A percentile compares a stretch with the other conserved stretches of the same genome.
Conservation (phyloP, 345 rosid genomes). For the Eucalyptus grandis region DNA sequence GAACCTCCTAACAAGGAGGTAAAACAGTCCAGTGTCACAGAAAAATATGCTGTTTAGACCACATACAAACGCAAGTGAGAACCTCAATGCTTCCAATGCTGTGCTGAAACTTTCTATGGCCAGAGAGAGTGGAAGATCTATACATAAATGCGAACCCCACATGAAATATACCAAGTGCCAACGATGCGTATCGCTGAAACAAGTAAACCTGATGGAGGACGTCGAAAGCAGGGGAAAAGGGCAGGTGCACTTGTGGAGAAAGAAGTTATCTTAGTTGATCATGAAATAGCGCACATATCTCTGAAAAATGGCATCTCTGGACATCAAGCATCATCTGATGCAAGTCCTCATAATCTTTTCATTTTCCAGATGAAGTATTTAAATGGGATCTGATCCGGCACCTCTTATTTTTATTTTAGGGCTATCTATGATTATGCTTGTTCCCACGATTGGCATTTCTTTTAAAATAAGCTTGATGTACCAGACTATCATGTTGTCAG, state of each 20-base stretch:
- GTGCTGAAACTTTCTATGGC: background rate
- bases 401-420: background rate
- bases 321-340: background rate
- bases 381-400: background rate
- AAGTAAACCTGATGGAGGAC: background rate
- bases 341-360: background rate
- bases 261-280: background rate
- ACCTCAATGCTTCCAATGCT: background rate
- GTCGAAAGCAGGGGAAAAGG: background rate
- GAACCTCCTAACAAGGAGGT: constrained; percentile 53
- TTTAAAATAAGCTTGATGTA: background rate
- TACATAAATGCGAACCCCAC: background rate
- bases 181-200: background rate
- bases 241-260: background rate
- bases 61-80: background rate
- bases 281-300: background rate
- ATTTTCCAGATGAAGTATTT: background rate
- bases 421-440: background rate
- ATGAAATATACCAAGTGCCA: background rate
- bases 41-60: background rate
- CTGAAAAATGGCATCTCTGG: background rate
- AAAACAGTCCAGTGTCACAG: background rate
- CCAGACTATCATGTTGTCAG: background rate
- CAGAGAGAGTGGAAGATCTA: background rate
- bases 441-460: background rate